These are phyloP conservation scores for Ceratocystis alfenasii DNA, from an alignment of 2,329 filamentous ascomycete species.

Conservation along the genomic window DNA sequence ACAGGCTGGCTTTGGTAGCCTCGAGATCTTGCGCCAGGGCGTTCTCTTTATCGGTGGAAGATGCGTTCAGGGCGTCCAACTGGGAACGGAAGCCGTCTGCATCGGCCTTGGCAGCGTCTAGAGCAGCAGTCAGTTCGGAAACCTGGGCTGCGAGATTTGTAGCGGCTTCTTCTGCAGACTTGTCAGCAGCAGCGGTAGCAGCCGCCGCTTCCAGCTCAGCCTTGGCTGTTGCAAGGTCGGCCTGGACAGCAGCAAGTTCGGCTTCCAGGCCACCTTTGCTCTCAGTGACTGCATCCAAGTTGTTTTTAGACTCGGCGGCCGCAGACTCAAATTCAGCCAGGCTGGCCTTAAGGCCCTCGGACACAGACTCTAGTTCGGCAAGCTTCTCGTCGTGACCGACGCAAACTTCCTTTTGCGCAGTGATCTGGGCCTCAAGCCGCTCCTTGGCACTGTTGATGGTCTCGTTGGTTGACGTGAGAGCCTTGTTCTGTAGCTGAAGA, in stretches of 20 bases:
- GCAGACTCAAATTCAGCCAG: constrained; percentile 9
- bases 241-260: constrained; percentile 9
- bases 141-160: constrained; percentile 14
- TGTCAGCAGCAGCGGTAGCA: neutral
- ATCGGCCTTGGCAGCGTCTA: constrained; percentile 14
- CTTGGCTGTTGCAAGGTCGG: constrained; percentile 10
- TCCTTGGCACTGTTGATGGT: constrained; percentile 5
- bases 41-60: constrained; percentile 12
- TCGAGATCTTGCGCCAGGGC: constrained; percentile 14
- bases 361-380: constrained; percentile 14
- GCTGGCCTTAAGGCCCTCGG: constrained; percentile 9
- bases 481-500: constrained; percentile 19
- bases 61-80: constrained; percentile 5
- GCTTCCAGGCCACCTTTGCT: constrained; percentile 11
- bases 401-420: constrained; percentile 9
- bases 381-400: constrained; percentile 15
- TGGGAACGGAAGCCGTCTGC: constrained; percentile 16
- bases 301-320: neutral
- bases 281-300: constrained; percentile 3
- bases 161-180: neutral
- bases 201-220: constrained; percentile 10
- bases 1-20: neutral
- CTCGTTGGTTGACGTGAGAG: constrained; percentile 10
- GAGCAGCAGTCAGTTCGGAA: constrained; percentile 5
- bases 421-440: constrained; percentile 2